phyloP scores from a whole-genome alignment of 1,139 yeast genomes.

The Debaryomyces robertsiae region DNA sequence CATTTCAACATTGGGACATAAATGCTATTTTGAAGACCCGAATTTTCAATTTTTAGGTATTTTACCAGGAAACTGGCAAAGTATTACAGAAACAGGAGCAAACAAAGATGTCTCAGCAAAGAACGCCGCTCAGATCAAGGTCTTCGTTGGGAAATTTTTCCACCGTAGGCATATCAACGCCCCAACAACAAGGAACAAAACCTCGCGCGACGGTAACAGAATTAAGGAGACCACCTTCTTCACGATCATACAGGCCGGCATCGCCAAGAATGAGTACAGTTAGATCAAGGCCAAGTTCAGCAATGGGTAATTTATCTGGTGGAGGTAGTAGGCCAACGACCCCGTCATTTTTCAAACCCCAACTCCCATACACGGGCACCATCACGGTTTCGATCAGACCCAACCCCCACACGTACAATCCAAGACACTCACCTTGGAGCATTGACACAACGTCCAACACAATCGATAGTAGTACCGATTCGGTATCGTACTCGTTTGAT shows the following conservation, averaged over 20 bases:
- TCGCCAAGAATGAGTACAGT: conserved; percentile 22
- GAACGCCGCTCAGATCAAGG: conserved; percentile 27
- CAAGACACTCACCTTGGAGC: conserved; percentile 43
- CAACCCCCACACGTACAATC: conserved; percentile 43
- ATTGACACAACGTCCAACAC: conserved; percentile 39
- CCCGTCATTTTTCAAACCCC: conserved; percentile 29
- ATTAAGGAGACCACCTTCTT: conserved; percentile 30
- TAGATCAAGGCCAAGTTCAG: conserved; percentile 39
- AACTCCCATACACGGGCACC: conserved; percentile 51
- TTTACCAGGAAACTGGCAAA: too few relatives aligned
- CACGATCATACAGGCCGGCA: conserved; percentile 23
- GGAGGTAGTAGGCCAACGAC: conserved; percentile 40
- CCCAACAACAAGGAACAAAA: conserved; percentile 20
- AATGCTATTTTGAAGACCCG: not conserved
- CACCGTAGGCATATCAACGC: conserved; percentile 15
- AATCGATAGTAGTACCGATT: conserved; percentile 53
- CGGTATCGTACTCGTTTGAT: conserved; percentile 67
- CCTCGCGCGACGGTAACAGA: conserved; percentile 23
- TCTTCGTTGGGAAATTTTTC: conserved; percentile 24
- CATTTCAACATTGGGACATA: conserved; percentile 2
- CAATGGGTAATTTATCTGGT: conserved; percentile 30
- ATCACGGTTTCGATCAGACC: conserved; percentile 58
- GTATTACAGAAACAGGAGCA: not conserved
- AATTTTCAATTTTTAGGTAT: not conserved
- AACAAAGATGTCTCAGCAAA: conserved; percentile 18